Conservation (phyloP, 768 basidiomycete species). For the Boletus rubescentipes region DNA sequence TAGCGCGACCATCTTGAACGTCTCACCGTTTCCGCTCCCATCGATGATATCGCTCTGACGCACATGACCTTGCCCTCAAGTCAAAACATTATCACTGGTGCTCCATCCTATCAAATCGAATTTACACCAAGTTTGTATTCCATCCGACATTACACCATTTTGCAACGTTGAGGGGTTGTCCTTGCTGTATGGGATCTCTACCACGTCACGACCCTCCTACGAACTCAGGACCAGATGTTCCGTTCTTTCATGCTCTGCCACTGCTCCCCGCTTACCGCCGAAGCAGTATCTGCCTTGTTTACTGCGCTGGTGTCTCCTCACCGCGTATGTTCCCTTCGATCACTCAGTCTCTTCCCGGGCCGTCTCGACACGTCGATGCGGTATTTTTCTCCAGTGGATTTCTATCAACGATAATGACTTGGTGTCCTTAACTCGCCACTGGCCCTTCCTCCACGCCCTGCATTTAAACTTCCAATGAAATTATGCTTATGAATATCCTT, state of each 20-base stretch:
- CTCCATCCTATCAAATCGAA: not conserved
- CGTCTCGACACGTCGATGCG: no score
- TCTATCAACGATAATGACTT: slow-evolving; percentile 3
- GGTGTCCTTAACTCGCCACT: not conserved
- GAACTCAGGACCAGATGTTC: not conserved
- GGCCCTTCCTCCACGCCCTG: not conserved
- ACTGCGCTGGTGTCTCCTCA: not conserved
- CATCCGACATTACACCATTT: not conserved
- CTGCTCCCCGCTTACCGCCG: not conserved
- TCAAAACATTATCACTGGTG: not conserved
- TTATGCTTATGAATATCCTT: no score
- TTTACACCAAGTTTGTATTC: not conserved
- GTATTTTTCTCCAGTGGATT: not conserved
- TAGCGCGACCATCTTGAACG: not conserved
- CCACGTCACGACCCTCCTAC: not conserved
- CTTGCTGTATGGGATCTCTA: not conserved
- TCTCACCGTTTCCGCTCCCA: not conserved
- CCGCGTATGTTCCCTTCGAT: not conserved
- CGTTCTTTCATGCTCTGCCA: not conserved
- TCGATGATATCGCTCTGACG: not conserved
- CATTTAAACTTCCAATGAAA: not conserved
- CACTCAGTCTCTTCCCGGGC: not conserved
- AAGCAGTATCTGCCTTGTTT: not conserved
- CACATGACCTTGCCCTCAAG: not conserved
- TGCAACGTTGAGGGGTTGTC: not conserved